These are phyloP conservation scores for Microthlaspi erraticum DNA, from an alignment of 345 rosid genomes.

Conservation along the genomic window DNA sequence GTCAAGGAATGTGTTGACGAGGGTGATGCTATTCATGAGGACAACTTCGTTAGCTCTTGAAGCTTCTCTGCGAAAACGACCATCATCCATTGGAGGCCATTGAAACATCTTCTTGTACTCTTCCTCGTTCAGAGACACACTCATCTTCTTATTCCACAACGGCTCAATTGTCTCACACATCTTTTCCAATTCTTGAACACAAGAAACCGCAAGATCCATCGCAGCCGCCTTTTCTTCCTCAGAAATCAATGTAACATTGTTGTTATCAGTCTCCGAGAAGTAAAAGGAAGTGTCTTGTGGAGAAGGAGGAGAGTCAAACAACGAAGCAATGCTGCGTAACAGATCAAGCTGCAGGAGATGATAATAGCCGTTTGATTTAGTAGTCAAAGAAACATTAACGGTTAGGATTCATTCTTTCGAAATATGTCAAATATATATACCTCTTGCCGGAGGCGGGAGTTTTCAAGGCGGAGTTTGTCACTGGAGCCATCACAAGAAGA, in stretches of 20 bases:
- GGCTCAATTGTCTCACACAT: constrained; percentile 53
- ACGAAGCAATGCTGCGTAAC: neutral
- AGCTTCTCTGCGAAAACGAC: constrained; percentile 54
- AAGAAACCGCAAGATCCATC: constrained; percentile 54
- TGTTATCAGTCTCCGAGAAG: constrained; percentile 32
- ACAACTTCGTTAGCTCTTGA: constrained; percentile 56
- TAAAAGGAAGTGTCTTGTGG: neutral
- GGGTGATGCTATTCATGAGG: constrained; percentile 51
- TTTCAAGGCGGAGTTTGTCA: constrained; percentile 39
- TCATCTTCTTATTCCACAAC: constrained; percentile 56
- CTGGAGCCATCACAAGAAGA: constrained; percentile 57
- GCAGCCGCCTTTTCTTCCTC: constrained; percentile 46
- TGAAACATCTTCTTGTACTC: constrained; percentile 59
- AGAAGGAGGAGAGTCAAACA: constrained; percentile 10
- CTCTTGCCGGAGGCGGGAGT: constrained; percentile 14
- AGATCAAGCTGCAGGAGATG: constrained; percentile 7
- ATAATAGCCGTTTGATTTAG: constrained; percentile 5
- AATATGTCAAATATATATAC: neutral
- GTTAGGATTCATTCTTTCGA: neutral
- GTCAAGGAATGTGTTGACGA: constrained; percentile 67
- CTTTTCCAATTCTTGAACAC: constrained; percentile 62
- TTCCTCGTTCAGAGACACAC: constrained; percentile 53
- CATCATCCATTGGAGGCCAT: constrained; percentile 43
- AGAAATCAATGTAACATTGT: constrained; percentile 34
- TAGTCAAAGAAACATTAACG: constrained; percentile 2